Evolutionary conservation across 805 yeast species (phyloP).

Genomic region (Cyberlindnera japonica): DNA sequence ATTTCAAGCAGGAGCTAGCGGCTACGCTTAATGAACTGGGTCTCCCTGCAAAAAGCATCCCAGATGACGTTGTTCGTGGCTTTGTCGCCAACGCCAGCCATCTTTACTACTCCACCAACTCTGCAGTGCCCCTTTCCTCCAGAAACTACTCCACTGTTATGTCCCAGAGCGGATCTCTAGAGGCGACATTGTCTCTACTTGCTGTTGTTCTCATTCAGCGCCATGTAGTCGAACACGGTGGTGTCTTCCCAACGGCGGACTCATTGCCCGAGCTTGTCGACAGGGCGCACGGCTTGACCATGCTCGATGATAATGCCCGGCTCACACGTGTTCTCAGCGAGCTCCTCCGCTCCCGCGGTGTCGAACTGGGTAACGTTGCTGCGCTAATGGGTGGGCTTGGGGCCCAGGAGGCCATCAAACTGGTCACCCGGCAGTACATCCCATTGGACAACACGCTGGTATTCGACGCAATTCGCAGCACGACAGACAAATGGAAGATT

Average conservation of each 20-base stretch:
- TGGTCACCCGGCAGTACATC: slow-evolving; percentile 72
- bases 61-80: slow-evolving; percentile 33
- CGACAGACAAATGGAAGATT: slow-evolving; percentile 31
- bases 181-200: slow-evolving; percentile 14
- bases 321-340: slow-evolving; percentile 39
- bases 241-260: slow-evolving; percentile 10
- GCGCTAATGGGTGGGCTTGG: slow-evolving; percentile 81
- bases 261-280: neutral
- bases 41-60: slow-evolving; percentile 15
- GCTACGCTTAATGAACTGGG: slow-evolving; percentile 27
- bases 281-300: slow-evolving; percentile 2
- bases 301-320: slow-evolving; percentile 21
- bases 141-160: neutral
- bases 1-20: slow-evolving; percentile 35
- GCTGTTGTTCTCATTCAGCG: slow-evolving; percentile 12
- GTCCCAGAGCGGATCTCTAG: too few species aligned
- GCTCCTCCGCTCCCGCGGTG: slow-evolving; percentile 38
- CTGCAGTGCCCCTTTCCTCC: slow-evolving; percentile 2
- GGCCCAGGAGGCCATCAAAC: slow-evolving; percentile 79
- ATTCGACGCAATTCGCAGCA: slow-evolving; percentile 67
- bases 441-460: slow-evolving; percentile 69
- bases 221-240: slow-evolving; percentile 3
- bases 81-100: slow-evolving; percentile 64
- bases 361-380: slow-evolving; percentile 53
- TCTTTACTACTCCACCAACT: slow-evolving; percentile 27